Evolutionary conservation across 129 eudicot genomes (phyloP).

Genomic region (Flaveria bidentis): DNA sequence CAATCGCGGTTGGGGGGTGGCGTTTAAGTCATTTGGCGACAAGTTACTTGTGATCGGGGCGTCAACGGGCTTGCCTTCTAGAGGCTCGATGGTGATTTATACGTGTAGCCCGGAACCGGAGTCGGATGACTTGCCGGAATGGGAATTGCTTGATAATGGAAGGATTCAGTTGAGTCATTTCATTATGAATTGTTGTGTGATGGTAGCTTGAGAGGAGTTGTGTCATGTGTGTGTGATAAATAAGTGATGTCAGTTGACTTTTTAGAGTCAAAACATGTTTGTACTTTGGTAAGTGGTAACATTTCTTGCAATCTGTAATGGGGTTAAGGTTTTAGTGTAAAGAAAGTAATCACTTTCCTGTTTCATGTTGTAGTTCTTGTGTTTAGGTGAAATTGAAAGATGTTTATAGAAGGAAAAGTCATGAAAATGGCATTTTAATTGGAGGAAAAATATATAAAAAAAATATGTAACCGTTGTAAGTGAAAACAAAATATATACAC

Average conservation of each 20-base stretch:
- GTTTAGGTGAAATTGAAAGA: background rate
- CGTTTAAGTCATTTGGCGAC: slow-evolving; percentile 77
- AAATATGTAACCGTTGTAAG: no score
- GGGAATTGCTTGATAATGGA: slow-evolving; percentile 62
- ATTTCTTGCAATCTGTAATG: slow-evolving; percentile 11
- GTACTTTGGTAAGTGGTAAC: slow-evolving; percentile 18
- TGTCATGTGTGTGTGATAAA: slow-evolving; percentile 34
- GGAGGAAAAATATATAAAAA: no score
- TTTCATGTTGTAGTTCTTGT: background rate
- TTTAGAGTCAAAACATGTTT: slow-evolving; percentile 28
- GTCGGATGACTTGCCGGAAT: slow-evolving; percentile 39
- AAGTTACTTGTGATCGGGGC: slow-evolving; percentile 82
- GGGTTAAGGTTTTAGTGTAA: slow-evolving; percentile 18
- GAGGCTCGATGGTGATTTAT: slow-evolving; percentile 63
- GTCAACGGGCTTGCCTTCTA: slow-evolving; percentile 34
- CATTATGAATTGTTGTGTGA: slow-evolving; percentile 71
- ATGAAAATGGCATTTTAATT: no score
- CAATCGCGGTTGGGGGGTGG: slow-evolving; percentile 86
- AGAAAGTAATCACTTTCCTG: slow-evolving; percentile 15
- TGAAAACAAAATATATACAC: no score
- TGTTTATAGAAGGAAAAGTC: background rate
- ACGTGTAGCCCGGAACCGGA: slow-evolving; percentile 67
- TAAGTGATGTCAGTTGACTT: slow-evolving; percentile 29
- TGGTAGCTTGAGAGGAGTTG: slow-evolving; percentile 64
- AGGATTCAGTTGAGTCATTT: slow-evolving; percentile 58